phyloP scores from a whole-genome alignment of 2,329 filamentous ascomycete species.

The Bisporella sp. region DNA sequence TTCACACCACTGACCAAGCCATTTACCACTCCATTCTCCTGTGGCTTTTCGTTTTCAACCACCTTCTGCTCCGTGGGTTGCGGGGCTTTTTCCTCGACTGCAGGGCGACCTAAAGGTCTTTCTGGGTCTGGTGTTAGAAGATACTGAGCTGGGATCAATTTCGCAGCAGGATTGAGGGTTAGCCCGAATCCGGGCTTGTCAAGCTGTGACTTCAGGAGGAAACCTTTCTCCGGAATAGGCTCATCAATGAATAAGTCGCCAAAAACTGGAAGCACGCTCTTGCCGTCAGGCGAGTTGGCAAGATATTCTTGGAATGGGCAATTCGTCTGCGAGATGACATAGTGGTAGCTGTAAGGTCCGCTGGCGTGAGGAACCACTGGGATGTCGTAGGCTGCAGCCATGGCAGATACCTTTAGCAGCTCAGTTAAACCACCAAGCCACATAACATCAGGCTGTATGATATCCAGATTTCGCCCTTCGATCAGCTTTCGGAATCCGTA shows the following conservation, averaged over 20 bases:
- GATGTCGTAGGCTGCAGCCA: conserved; percentile 89
- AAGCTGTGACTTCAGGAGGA: conserved; percentile 68
- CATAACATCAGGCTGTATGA: conserved; percentile 95
- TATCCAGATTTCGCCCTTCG: conserved; percentile 85
- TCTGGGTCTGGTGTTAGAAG: conserved; percentile 62
- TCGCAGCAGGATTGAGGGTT: conserved; percentile 70
- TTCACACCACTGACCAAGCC: too few relatives aligned
- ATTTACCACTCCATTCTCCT: not conserved
- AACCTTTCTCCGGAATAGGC: conserved; percentile 79
- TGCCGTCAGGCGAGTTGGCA: conserved; percentile 85
- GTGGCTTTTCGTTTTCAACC: not conserved
- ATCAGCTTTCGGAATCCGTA: conserved; percentile 94
- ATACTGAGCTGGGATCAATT: conserved; percentile 68
- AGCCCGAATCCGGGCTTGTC: conserved; percentile 90
- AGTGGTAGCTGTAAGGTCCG: conserved; percentile 93
- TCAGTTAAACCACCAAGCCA: conserved; percentile 93
- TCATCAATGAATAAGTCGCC: conserved; percentile 87
- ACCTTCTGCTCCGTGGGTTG: conserved; percentile 1
- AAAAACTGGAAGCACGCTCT: conserved; percentile 85
- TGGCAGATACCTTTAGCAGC: conserved; percentile 78
- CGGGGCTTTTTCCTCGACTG: not conserved
- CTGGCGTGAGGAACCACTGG: conserved; percentile 93
- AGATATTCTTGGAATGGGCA: conserved; percentile 95
- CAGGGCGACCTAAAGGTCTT: conserved; percentile 31
- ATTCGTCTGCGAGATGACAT: conserved; percentile 88